Conservation (phyloP, 176 grass and related monocot genomes). For the maize (Zea mays) region DNA sequence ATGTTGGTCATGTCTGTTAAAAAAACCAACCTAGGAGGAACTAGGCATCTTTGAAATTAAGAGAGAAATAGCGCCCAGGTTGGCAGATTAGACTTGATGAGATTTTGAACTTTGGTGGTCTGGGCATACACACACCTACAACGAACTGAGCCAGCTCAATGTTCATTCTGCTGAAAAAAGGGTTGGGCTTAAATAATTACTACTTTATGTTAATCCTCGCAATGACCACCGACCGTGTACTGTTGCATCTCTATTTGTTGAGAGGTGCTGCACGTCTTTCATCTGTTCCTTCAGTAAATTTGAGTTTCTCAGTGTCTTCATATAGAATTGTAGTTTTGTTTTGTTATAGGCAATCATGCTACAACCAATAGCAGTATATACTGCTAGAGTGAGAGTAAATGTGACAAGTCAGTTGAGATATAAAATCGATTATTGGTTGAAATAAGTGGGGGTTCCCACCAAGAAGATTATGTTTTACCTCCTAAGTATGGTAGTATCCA, state of each 20-base stretch:
- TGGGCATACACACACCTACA: neutral
- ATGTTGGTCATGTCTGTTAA: neutral
- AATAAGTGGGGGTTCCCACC: neutral
- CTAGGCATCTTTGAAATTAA: neutral
- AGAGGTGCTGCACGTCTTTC: constrained; percentile 3
- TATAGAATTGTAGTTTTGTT: neutral
- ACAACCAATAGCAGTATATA: neutral
- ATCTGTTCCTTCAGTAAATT: neutral
- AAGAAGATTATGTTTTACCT: constrained; percentile 2
- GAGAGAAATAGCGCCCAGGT: neutral
- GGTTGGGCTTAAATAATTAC: neutral
- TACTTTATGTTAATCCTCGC: neutral
- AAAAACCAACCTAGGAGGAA: neutral
- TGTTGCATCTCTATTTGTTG: neutral
- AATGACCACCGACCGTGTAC: neutral
- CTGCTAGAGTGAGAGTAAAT: neutral
- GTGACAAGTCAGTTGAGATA: neutral
- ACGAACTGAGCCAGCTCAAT: neutral
- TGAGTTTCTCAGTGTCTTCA: neutral
- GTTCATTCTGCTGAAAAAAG: neutral
- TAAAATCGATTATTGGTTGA: neutral
- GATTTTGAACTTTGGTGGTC: neutral
- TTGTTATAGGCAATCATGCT: neutral
- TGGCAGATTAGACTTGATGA: neutral
- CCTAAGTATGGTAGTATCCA: neutral